These are phyloP conservation scores for Chaetothyriales sp. DNA, from an alignment of 2,329 filamentous ascomycete genomes.

Conservation along the genomic window DNA sequence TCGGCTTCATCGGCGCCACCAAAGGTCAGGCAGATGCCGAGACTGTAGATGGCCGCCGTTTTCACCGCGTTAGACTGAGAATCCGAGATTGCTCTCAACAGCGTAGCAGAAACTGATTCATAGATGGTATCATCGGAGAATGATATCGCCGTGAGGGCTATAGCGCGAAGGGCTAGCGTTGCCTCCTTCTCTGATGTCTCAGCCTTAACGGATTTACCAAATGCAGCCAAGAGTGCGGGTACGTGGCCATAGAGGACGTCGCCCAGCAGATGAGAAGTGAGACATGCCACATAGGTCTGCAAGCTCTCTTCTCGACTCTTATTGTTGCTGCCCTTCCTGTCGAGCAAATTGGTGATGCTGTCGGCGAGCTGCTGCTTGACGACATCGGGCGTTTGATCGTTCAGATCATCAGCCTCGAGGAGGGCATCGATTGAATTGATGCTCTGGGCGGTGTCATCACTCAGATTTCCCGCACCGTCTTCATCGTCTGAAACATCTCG, in stretches of 20 bases:
- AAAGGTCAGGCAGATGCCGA: conserved; percentile 60
- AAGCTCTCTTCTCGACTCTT: conserved; percentile 56
- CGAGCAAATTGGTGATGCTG: conserved; percentile 57
- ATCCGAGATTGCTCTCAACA: conserved; percentile 54
- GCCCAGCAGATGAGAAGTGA: conserved; percentile 55
- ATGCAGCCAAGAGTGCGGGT: conserved; percentile 48
- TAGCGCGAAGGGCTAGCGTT: conserved; percentile 55
- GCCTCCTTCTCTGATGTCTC: conserved; percentile 57
- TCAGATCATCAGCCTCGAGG: conserved; percentile 39
- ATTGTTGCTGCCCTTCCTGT: conserved; percentile 64
- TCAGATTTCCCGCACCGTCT: conserved; percentile 37
- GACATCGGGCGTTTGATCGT: conserved; percentile 36
- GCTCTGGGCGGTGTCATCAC: conserved; percentile 47
- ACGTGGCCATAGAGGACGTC: conserved; percentile 47
- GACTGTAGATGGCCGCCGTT: conserved; percentile 56
- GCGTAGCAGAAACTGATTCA: conserved; percentile 42
- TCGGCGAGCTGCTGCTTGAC: conserved; percentile 52
- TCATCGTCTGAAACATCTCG: conserved; percentile 47
- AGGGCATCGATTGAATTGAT: conserved; percentile 56
- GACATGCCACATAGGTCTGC: conserved; percentile 46
- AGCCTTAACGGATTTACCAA: conserved; percentile 57
- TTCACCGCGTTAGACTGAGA: conserved; percentile 53
- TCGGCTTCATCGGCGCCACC: conserved; percentile 58
- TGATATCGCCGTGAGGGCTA: conserved; percentile 57
- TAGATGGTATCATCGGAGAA: conserved; percentile 53